Evolutionary conservation across 352 stramenopile genomes (phyloP), one percentile per base, ranked within the genome.

Genomic region (Pythium phragmiticola): DNA sequence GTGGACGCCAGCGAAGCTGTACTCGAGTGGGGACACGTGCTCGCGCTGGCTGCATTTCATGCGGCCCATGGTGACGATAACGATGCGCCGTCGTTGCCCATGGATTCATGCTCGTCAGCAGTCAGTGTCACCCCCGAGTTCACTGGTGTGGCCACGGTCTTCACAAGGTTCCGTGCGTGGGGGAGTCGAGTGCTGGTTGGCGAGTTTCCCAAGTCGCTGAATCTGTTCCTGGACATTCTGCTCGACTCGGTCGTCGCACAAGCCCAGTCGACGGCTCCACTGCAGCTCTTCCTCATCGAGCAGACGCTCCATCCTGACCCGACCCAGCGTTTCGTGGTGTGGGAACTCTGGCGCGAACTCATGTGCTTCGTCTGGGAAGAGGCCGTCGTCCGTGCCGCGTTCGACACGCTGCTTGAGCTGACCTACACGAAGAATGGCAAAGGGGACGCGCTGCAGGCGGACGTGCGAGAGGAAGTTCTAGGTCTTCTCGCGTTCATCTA

Each of bases 271-370:
- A 66, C 78, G 1, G 46, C 68, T 16, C 56, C 73, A 33, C 53
- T 90, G 30, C 74, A 90, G 56, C 48, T 88, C 0, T 73, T 73
- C 4, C 58, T 90, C 14, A 6, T 87, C 13, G 76, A 88, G 43
- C 77, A 88, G 50, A 79, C 76, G 9, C 51, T 86, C 30, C 76
- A 83, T 66, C 76, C 77, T 0, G 57, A 77, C 21, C 70, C 72
- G 41, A 63, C 55, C 6, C 77, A 83, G 37, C 77, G 73, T 17
- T 67, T 66, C 2, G 12, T 90, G 37, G 60, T 83, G 51, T 87
- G 72, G 74, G 72, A 78, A 26, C 48, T 87, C 4, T 90, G 81
- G 81, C 72, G 72, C 26, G 78, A 90, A 63, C 54, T 88, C 7
- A 26, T 90, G 53, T 88, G 77, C 55, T 82, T 70, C 43, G 72